phyloP scores from a whole-genome alignment of 2,329 filamentous ascomycete species.

The Sclerotinia subarctica region DNA sequence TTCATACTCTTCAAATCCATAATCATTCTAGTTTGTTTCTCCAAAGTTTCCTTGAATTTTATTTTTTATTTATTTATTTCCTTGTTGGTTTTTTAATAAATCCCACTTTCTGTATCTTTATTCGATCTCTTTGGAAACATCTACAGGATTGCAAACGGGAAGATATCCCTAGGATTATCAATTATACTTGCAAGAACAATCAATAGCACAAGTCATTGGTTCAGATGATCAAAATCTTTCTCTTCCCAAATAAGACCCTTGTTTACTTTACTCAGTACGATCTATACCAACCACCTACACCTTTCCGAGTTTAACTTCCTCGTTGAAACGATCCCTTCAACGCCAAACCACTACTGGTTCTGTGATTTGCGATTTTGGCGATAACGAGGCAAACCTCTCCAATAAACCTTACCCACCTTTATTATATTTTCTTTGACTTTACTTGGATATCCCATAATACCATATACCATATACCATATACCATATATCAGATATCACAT shows the following conservation, averaged over 20 bases:
- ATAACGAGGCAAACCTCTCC: constrained; percentile 11
- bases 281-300: background rate
- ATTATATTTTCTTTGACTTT: background rate
- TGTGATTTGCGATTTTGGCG: constrained; percentile 7
- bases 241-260: background rate
- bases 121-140: background rate
- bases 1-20: background rate
- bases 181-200: background rate
- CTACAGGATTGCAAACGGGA: background rate
- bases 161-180: background rate
- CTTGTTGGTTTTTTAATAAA: no score
- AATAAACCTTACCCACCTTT: background rate
- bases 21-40: background rate
- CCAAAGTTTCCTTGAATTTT: background rate
- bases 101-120: background rate
- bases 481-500: background rate
- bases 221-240: background rate
- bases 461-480: background rate
- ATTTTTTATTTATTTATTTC: background rate
- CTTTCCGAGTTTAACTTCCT: background rate
- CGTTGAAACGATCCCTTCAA: background rate
- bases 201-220: background rate
- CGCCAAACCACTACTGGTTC: background rate
- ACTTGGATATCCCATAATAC: background rate
- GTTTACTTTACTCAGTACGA: background rate